Evolutionary conservation across 2,329 filamentous ascomycete genomes (phyloP), one percentile per base, ranked within the genome.

Genomic region (Blastomyces parvus): DNA sequence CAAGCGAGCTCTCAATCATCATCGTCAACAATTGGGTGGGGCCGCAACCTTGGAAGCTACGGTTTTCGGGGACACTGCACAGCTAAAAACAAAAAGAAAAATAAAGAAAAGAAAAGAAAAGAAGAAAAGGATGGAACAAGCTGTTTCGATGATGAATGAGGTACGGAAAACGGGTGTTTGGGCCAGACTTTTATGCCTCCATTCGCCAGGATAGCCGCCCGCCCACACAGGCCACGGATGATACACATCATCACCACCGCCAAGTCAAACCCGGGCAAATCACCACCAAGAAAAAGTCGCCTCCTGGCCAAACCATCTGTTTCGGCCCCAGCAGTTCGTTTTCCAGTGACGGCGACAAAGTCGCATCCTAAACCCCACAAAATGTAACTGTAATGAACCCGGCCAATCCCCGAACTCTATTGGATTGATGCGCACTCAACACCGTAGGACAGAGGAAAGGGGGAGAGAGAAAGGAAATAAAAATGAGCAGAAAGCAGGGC

Each of bases 21-120:
- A 11, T 40, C 42, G 11, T 19, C 25, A 50, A 14, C 22, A 17
- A 22, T 27, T 50, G 22, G 48, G 19, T 56, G 42, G 60, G 61
- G 38, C 66, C 65, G 65, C 62, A 64, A 62, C 64, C 64, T 66
- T 61, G 64, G 63, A 64, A 60, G 60, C 62, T 62, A 62, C 59
- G 60, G 63, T 66, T 46, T 63, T 65, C 67, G 63, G 36, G 62
- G 64, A 62, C 62, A 14, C 59, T 56, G 64, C 65, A 40, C 63
- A 11, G 36, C 36, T 2, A 38, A 13, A 11, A 38, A 62, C n/a
- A n/a, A n/a, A n/a, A n/a, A n/a, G n/a, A n/a, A n/a, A n/a, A n/a
- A n/a, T n/a, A n/a, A n/a, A n/a, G n/a, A n/a, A n/a, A n/a, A n/a
- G n/a, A n/a, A n/a, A n/a, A n/a, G n/a, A 55, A 22, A 58, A 53